Evolutionary conservation across 2,329 filamentous ascomycete species (phyloP).

Genomic region (Penicillium aurantiogriseum): DNA sequence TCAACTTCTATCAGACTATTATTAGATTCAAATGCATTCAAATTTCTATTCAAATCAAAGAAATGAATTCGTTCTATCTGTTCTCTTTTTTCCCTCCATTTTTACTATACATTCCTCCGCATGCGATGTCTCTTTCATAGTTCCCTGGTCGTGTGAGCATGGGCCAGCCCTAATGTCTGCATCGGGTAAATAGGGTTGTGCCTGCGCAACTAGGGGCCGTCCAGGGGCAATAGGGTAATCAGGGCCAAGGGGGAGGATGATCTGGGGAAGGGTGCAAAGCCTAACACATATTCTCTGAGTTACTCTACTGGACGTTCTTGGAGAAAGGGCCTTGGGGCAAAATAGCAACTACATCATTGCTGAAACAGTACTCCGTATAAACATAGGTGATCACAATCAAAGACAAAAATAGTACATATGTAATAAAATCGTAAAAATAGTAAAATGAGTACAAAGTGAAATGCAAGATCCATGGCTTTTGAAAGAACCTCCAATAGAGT

Average conservation of each 20-base stretch:
- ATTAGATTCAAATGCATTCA: not conserved
- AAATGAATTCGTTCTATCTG: not conserved
- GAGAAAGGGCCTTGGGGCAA: not conserved
- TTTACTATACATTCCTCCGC: conserved; percentile 1
- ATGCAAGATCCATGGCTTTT: not conserved
- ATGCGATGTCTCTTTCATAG: conserved; percentile 12
- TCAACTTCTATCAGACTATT: not conserved
- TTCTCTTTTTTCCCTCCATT: not conserved
- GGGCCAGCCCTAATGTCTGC: conserved; percentile 23
- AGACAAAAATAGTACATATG: not conserved
- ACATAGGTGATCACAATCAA: not conserved
- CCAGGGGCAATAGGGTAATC: not conserved
- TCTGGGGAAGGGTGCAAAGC: conserved; percentile 2
- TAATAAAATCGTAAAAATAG: not conserved
- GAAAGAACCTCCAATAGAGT: not conserved
- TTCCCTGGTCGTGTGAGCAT: conserved; percentile 18
- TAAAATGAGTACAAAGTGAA: not conserved
- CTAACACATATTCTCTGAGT: not conserved
- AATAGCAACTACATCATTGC: conserved; percentile 14
- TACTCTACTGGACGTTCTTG: not conserved
- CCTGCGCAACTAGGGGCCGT: conserved; percentile 6
- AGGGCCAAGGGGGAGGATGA: not conserved
- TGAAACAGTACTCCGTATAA: not conserved
- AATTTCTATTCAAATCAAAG: not conserved
- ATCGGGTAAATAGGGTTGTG: conserved; percentile 27